Percentiles rank a stretch among this genome's conserved stretches.
Conservation (phyloP, 2,329 filamentous ascomycete species). For the Zasmidium citrigriseum region DNA sequence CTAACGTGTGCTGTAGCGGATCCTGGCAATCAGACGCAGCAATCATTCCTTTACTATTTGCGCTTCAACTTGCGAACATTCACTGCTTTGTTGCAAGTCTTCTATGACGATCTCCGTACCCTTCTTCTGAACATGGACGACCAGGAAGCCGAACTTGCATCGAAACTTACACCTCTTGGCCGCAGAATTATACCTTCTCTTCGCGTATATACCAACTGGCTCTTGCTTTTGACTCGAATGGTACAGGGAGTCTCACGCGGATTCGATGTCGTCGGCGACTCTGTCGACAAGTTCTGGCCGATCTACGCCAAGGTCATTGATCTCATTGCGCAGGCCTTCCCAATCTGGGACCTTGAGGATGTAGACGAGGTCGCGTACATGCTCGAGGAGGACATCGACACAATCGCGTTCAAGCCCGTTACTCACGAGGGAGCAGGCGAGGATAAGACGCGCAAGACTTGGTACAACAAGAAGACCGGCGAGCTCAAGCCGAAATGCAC, state of each 20-base stretch:
- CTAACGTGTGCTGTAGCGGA: conserved; percentile 7
- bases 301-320: conserved; percentile 65
- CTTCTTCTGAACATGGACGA: conserved; percentile 46
- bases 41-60: conserved; percentile 63
- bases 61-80: conserved; percentile 79
- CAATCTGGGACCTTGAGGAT: conserved; percentile 52
- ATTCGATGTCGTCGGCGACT: conserved; percentile 59
- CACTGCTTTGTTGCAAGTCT: conserved; percentile 67
- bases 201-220: conserved; percentile 69
- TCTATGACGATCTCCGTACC: conserved; percentile 67
- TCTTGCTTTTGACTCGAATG: conserved; percentile 48
- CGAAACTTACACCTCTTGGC: conserved; percentile 22
- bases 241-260: conserved; percentile 44
- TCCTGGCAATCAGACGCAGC: conserved; percentile 34
- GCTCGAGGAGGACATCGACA: conserved; percentile 68
- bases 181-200: conserved; percentile 63
- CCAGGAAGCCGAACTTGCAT: conserved; percentile 45
- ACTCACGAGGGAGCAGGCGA: conserved; percentile 32
- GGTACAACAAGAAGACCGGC: conserved; percentile 48
- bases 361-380: conserved; percentile 59
- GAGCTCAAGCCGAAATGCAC: conserved; percentile 55
- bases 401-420: conserved; percentile 65
- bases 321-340: conserved; percentile 58
- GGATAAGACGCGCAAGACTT: conserved; percentile 50
- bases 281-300: conserved; percentile 60